Base-by-base conservation (phyloP, 176 grass and related monocot species). In the Secale cereale region DNA sequence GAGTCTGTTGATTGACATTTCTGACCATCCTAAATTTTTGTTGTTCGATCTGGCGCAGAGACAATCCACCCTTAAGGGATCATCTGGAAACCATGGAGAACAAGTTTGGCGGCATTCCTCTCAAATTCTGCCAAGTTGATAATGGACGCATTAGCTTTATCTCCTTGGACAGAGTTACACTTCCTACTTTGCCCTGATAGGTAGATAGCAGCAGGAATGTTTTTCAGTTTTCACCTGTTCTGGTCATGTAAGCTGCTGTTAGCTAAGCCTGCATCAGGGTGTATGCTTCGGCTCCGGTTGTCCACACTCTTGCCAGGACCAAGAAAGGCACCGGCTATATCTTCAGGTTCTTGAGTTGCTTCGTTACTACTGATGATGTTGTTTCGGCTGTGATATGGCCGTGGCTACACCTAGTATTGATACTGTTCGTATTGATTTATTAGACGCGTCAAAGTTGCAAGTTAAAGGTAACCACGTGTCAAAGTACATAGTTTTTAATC, bases 71-170 rank as follows among this genome's bases (percentile, higher is more conserved):
- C 13, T 88, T 80, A 37, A 92, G 85, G 33, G 2, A 65, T 63
- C 82, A 90, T 74, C 6, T 88, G 41, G 90, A 90, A 88, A 69
- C 32, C n/a, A 70, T 90, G 32, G 85, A 90, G 65, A 81, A 81
- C 31, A 78, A 74, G n/a, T 90, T 82, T 39, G 13, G 23, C 0
- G 82, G 76, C 27, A 78, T 92, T 48, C 88, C 88, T 76, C 80
- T 94, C 9, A 94, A 86, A 83, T 92, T 86, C 56, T 92, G 83
- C 11, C 81, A 88, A 75, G 90, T 90, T 60, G 80, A 90, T 61
- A 82, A 90, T 82, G 87, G 85, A 41, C 70, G 90, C 0, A 76
- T 88, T 70, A 94, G 85, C 69, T 92, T 92, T 79, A 78, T 94
- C 70, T 88, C 88, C 22, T 92, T 92, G 23, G n/a, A 88, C 19